Base-by-base conservation (phyloP, 768 basidiomycete species). In the Tylopilus sp. region DNA sequence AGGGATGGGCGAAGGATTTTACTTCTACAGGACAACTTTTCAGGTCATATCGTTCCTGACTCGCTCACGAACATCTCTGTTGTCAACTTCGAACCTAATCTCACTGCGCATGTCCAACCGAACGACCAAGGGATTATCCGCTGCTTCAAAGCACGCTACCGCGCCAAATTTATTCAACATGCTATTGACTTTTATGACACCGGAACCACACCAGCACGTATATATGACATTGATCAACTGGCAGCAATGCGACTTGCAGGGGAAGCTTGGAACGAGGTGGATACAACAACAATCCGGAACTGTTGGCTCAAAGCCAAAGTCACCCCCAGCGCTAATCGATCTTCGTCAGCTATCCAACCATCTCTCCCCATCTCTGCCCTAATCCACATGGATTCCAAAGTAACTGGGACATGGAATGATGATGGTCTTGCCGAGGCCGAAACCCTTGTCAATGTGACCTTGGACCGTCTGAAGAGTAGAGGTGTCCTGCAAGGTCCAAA, bases 101-200 rank as follows among this genome's bases (percentile, higher is more conserved):
- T n/a, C n/a, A n/a, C n/a, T n/a, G 41, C 66, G 9, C 65, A 69
- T 52, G 55, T 74, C 4, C 73, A 75, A 47, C 72, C 70, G 3
- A 62, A 56, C 17, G 70, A 75, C 36, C 58, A 42, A 15, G 41
- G 41, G 0, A 42, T 42, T 10, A 42, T 42, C n/a, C n/a, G n/a
- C n/a, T n/a, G n/a, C n/a, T n/a, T n/a, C n/a, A n/a, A n/a, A n/a
- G n/a, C n/a, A n/a, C 42, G 30, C 6, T 43, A 43, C 11, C 55
- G 57, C 12, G 47, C 55, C 2, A 18, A 33, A 10, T 55, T 55
- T 1, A 31, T 47, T 9, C 21, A 39, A 0, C 4, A 3, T 15
- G 21, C 53, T 0, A 13, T 51, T 2, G 4, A 48, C 2, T 21
- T 12, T 2, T 55, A 55, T 8, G 6, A 55, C 11, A 1, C n/a